Base-by-base conservation (phyloP, 2,329 filamentous ascomycete species). In the Trichocomaceae sp. region DNA sequence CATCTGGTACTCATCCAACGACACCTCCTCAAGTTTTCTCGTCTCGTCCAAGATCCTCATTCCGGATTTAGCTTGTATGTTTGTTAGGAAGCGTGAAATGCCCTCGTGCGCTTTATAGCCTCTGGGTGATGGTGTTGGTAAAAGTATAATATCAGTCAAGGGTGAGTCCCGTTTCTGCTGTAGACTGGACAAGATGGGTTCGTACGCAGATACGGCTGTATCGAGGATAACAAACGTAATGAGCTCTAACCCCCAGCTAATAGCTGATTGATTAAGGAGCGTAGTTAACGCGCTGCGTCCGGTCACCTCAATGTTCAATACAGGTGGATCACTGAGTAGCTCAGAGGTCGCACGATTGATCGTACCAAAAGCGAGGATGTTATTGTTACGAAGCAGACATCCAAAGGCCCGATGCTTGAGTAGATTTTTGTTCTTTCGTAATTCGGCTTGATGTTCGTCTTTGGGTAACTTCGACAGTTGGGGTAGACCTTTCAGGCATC, bases 201-300 rank as follows among this genome's bases (percentile, higher is more conserved):
- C 81, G 55, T 83, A 87, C 0, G 84, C 81, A 62, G 87, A 88
- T 0, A 84, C 76, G 0, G 84, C 76, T 0, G 84, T 85, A 45
- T 85, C 78, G 0, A 87, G 77, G 3, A 82, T 69, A 0, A 83
- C 66, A 0, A 77, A 60, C 0, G 82, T 76, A 0, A 74, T 74
- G 0, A 63, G 56, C n/a, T 66, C 56, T 5, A 17, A 56, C n/a
- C 66, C 56, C 8, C 17, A 39, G 35, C 15, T 17, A 7, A 31
- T n/a, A 17, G 20, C 33, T 12, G 20, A 35, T 22, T n/a, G 35
- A 22, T 19, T 13, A 5, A 49, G 17, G 3, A 33, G 22, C 31
- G 23, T 35, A 9, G 13, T 49, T 20, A 49, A 35, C 22, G 47
- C 47, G 9, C 39, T 35, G 3, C 9, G 17, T 22, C 33, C 47